phyloP scores from a whole-genome alignment of 257 asterid genomes.

The Solanum gandarillasii region DNA sequence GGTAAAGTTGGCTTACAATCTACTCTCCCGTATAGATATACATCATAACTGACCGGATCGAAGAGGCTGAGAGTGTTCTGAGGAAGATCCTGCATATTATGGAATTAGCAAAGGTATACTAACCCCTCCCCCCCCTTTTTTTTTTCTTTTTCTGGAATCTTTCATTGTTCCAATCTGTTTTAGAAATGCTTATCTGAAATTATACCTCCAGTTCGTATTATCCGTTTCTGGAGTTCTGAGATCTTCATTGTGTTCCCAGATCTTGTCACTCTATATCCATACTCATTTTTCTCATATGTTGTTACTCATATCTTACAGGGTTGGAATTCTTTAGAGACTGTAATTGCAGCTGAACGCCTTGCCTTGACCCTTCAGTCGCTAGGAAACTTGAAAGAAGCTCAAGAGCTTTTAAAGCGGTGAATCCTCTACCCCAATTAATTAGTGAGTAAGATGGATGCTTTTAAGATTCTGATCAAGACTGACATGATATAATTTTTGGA shows the following conservation, averaged over 20 bases:
- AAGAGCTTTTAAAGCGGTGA: slow-evolving; percentile 69
- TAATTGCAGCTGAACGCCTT: slow-evolving; percentile 78
- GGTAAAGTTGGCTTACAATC: background rate
- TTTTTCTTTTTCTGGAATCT: background rate
- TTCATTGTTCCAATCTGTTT: background rate
- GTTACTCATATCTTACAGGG: slow-evolving; percentile 37
- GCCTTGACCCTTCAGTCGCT: slow-evolving; percentile 58
- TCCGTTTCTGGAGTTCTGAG: background rate
- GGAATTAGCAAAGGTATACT: slow-evolving; percentile 71
- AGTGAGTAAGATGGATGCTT: slow-evolving; percentile 9
- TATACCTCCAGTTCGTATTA: background rate
- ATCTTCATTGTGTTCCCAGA: background rate
- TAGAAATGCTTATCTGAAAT: background rate
- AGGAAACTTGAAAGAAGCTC: slow-evolving; percentile 68
- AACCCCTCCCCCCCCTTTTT: background rate
- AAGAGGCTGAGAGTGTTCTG: slow-evolving; percentile 61
- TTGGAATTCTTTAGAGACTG: slow-evolving; percentile 72
- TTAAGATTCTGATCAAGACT: slow-evolving; percentile 5
- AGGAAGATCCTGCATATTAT: slow-evolving; percentile 62
- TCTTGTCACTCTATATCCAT: background rate
- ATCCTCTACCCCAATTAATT: background rate
- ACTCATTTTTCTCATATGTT: background rate
- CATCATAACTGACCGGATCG: slow-evolving; percentile 40
- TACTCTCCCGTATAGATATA: slow-evolving; percentile 35
- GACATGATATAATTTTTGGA: slow-evolving; percentile 14